Evolutionary conservation across 805 yeast genomes (phyloP).

Genomic region (Myxozyma neotropica): DNA sequence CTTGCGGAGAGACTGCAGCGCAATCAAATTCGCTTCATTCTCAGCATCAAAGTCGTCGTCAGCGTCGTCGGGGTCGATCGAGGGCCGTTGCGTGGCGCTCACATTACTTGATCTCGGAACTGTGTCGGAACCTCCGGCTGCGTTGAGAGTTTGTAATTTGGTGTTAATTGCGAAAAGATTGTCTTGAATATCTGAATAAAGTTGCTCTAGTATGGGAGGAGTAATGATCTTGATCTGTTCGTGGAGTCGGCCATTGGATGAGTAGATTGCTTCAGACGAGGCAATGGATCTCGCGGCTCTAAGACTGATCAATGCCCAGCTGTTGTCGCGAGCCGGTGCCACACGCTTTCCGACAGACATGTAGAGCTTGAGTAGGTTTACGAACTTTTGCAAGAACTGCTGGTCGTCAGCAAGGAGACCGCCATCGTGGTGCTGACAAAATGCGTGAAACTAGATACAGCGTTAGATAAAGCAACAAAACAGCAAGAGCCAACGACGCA

Average conservation of each 20-base stretch:
- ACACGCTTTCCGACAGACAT: conserved; percentile 19
- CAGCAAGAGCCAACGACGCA: not conserved
- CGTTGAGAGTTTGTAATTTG: not conserved
- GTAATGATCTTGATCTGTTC: conserved; percentile 22
- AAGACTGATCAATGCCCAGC: conserved; percentile 20
- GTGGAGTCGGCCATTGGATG: conserved; percentile 21
- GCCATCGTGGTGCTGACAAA: conserved; percentile 58
- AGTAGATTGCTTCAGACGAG: conserved; percentile 29
- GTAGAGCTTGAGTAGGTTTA: conserved; percentile 39
- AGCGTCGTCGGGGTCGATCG: not conserved
- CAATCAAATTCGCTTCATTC: conserved; percentile 18
- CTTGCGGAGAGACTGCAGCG: conserved; percentile 52
- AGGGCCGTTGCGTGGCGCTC: not conserved
- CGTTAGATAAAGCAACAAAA: not conserved
- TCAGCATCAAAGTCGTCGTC: conserved; percentile 16
- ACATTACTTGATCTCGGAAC: not conserved
- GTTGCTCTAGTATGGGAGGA: conserved; percentile 22
- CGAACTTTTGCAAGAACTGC: conserved; percentile 55
- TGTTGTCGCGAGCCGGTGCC: conserved; percentile 1
- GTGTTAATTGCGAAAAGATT: conserved; percentile 8
- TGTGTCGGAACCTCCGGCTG: not conserved
- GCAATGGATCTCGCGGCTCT: conserved; percentile 29
- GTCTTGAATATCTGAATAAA: conserved; percentile 14
- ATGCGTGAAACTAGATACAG: conserved; percentile 44
- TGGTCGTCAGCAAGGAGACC: conserved; percentile 68